Evolutionary conservation across 1,139 yeast species (phyloP).

Genomic region (Taphrina betulina): DNA sequence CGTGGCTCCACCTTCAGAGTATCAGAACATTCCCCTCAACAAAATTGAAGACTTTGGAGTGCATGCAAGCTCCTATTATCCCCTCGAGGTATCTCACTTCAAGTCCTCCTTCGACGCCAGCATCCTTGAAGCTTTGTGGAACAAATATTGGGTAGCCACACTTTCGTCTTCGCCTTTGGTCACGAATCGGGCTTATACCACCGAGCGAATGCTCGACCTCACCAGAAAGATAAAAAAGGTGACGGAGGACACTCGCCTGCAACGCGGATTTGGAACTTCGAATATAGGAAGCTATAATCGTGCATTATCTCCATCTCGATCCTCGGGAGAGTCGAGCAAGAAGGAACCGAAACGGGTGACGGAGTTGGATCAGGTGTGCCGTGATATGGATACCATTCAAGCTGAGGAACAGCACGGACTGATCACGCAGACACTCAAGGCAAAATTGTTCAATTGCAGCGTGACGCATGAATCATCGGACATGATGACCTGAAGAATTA

Average conservation of each 20-base stretch:
- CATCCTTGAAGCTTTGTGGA: constrained; percentile 52
- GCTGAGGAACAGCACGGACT: constrained; percentile 45
- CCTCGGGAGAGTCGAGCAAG: neutral
- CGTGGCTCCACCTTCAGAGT: constrained; percentile 35
- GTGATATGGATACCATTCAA: constrained; percentile 41
- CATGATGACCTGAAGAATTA: neutral
- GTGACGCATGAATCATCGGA: constrained; percentile 4
- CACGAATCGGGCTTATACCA: constrained; percentile 23
- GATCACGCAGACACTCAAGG: constrained; percentile 41
- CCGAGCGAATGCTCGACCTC: constrained; percentile 20
- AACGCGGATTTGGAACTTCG: constrained; percentile 2
- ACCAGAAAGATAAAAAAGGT: constrained; percentile 14
- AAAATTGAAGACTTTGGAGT: constrained; percentile 66
- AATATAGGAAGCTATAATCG: neutral
- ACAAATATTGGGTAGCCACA: constrained; percentile 54
- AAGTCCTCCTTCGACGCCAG: constrained; percentile 55
- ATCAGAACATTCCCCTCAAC: constrained; percentile 49
- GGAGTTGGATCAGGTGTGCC: constrained; percentile 37
- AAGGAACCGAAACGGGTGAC: constrained; percentile 23
- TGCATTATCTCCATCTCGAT: constrained; percentile 6
- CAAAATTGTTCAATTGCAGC: constrained; percentile 39
- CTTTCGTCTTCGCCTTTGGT: constrained; percentile 43
- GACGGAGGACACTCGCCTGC: neutral
- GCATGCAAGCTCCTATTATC: constrained; percentile 69
- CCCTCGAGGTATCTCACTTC: constrained; percentile 65